Evolutionary conservation across 768 basidiomycete species (phyloP), one percentile per base, ranked within the genome.

Genomic region (Xanthoconium purpureum): DNA sequence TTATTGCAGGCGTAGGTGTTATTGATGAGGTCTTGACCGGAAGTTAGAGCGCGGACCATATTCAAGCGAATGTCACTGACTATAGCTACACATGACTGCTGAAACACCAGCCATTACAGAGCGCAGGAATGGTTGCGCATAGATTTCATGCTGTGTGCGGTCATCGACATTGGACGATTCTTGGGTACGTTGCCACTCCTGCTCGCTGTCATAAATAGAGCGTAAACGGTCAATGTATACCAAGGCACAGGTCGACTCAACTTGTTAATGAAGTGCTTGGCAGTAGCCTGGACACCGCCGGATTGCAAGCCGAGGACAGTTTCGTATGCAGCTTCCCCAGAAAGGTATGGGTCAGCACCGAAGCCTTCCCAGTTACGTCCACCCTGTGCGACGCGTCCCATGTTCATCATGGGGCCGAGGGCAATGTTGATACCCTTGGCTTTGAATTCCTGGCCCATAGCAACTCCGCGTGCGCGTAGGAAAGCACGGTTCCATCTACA

Each of bases 281-380:
- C 91, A 56, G 88, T 91, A 0, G 92, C 91, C 66, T 92, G 89
- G 0, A 94, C 88, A 38, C 94, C 94, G n/a, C 73, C 79, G 24
- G 74, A 64, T 66, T 97, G 94, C 74, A 95, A 71, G 8, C 94
- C 94, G 17, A 89, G 73, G 51, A 95, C 82, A 1, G 92, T 95
- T 71, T 93, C 89, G 46, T 79, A 84, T 3, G 84, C 80, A 7
- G 76, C 77, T 66, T 91, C 91, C 13, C 94, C 92, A n/a, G 82
- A 64, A 15, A 96, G 75, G 74, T 84, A 96, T 0, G 94, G 94
- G 69, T 97, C 94, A 11, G 82, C 91, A 32, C 94, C 93, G 55
- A 94, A 94, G n/a, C 91, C 92, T 77, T 96, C 94, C 91, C 92
- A 96, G 71, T 94, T 93, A 30, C 94, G 78, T 17, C 94, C 94